phyloP scores from a whole-genome alignment of 2,329 filamentous ascomycete genomes.

The Rosellinia necatrix region DNA sequence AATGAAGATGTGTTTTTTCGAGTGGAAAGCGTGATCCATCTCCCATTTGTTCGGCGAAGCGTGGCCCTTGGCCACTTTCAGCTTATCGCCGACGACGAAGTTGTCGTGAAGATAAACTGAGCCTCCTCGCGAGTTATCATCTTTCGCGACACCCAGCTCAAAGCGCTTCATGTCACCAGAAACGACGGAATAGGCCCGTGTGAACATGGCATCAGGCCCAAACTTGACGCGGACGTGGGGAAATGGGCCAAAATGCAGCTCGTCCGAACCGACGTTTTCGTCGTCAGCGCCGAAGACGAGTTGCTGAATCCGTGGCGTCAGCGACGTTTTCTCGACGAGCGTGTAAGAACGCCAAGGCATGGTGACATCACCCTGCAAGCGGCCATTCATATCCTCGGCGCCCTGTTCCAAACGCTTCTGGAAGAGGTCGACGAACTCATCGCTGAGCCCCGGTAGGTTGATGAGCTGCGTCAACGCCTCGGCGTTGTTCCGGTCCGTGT shows the following conservation, averaged over 20 bases:
- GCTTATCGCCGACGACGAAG: constrained; percentile 54
- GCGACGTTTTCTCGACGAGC: constrained; percentile 53
- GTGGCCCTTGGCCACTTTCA: constrained; percentile 47
- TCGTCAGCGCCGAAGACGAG: constrained; percentile 55
- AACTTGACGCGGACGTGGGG: constrained; percentile 63
- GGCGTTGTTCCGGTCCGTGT: constrained; percentile 55
- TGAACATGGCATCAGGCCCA: constrained; percentile 57
- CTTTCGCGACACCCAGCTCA: constrained; percentile 63
- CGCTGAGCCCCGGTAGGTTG: constrained; percentile 53
- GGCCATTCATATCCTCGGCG: constrained; percentile 38
- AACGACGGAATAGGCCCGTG: constrained; percentile 61
- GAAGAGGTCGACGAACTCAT: constrained; percentile 53
- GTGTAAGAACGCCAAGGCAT: constrained; percentile 51
- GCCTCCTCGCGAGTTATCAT: constrained; percentile 60
- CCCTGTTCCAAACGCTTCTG: constrained; percentile 54
- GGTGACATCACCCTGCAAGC: constrained; percentile 33
- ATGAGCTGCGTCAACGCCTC: constrained; percentile 56
- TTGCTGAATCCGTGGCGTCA: constrained; percentile 56
- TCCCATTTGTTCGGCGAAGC: constrained; percentile 11
- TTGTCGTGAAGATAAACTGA: constrained; percentile 61
- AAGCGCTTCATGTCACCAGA: constrained; percentile 55
- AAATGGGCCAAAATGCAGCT: constrained; percentile 46
- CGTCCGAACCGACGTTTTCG: constrained; percentile 39
- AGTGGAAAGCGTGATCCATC: neutral
- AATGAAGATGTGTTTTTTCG: constrained; percentile 38